Base-by-base conservation (phyloP, 192 early-diverging fungal genomes). In the Coemansia sp. region DNA sequence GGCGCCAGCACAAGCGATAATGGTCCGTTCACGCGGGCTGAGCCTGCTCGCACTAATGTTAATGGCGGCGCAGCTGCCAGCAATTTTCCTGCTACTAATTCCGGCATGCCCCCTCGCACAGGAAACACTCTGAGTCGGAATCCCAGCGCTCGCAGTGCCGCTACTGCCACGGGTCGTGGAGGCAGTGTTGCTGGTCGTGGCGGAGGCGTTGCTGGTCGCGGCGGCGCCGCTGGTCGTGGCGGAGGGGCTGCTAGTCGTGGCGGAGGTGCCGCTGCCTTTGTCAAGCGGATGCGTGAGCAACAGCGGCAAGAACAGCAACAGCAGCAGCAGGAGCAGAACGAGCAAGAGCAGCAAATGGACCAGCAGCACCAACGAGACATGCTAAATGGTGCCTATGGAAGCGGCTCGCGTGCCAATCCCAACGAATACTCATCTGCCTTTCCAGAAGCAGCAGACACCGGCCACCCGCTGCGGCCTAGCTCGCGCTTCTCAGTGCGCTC, bases 401-500 rank as follows among this genome's bases (percentile, higher is more conserved):
- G 11, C 5, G 50, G 50, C 3, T 16, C 26, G 24, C 11, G 14
- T 13, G 50, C 48, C 24, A 51, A 28, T 28, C 9, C 50, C 28
- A 53, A 28, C 50, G 50, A 53, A 28, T 53, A 53, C 26, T 26
- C 26, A 7, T 10, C 50, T 16, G 26, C 50, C 5, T 26, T 31
- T 14, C 11, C 13, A 13, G 50, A 53, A 3, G 26, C 14, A 13
- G 50, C 24, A 13, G 14, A 53, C n/a, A 26, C 3, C 11, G 28
- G 26, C 50, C 14, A 28, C 24, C 26, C 24, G 13, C 24, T 33
- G 42, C 66, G 62, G 23, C 35, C 73, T 0, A 62, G 40, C 23
- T 70, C 73, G 40, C 73, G 61, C 24, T 77, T 72, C 62, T 68
- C 61, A 46, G 38, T 68, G 28, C 69, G 70, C 57, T 77, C 75